A percentile compares a stretch with the other conserved stretches of the same genome.
phyloP scores from a whole-genome alignment of 2,329 filamentous ascomycete genomes.

The Sordariomycetes sp. region DNA sequence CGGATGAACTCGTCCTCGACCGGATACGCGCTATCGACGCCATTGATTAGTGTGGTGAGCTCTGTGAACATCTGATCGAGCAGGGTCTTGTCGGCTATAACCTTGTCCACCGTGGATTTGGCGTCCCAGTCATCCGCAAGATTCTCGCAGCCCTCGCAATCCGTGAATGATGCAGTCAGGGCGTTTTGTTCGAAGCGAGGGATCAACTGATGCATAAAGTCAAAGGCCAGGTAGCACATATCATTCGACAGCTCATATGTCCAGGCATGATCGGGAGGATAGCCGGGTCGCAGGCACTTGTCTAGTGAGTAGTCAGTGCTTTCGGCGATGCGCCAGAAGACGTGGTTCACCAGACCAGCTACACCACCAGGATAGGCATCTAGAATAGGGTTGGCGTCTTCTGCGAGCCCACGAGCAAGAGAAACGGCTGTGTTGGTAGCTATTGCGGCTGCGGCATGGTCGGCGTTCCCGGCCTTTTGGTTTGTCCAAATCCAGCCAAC shows the following conservation, averaged over 20 bases:
- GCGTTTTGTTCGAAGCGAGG: not conserved
- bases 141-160: not conserved
- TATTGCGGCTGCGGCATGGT: constrained; percentile 22
- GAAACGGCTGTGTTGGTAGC: constrained; percentile 25
- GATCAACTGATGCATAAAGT: not conserved
- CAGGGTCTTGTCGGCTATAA: not conserved
- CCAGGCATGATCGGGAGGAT: not conserved
- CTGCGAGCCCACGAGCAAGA: constrained; percentile 20
- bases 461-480: constrained; percentile 13
- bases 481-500: constrained; percentile 21
- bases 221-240: not conserved
- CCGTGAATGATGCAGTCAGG: not conserved
- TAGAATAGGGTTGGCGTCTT: constrained; percentile 16
- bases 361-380: constrained; percentile 1
- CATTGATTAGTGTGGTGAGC: not conserved
- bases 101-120: not conserved
- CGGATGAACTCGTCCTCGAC: constrained; percentile 27
- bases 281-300: not conserved
- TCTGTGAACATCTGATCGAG: not conserved
- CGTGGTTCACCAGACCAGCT: not conserved
- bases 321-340: too few relatives aligned
- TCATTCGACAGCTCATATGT: not conserved
- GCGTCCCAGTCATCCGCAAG: not conserved
- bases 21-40: constrained; percentile 12
- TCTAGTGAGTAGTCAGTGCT: too few relatives aligned